Percentiles rank a stretch among this genome's conserved stretches.
phyloP scores from a whole-genome alignment of 257 asterid species.

The Solanum virginianum region DNA sequence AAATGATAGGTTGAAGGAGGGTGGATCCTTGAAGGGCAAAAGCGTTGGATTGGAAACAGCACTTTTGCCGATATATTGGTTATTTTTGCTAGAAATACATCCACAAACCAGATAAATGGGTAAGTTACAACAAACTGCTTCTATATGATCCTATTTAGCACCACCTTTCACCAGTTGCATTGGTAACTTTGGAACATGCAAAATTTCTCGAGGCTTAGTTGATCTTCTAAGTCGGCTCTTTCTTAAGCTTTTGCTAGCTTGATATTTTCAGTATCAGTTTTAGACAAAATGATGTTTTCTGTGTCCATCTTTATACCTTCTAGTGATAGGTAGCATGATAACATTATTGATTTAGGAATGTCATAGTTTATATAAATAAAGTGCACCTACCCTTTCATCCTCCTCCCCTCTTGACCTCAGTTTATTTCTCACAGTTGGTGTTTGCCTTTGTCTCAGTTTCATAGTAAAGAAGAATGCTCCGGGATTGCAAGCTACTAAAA shows the following conservation, averaged over 20 bases:
- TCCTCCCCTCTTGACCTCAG: neutral
- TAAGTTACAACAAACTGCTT: conserved; percentile 6
- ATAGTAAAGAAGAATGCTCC: conserved; percentile 73
- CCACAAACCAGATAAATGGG: conserved; percentile 87
- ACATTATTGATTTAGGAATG: neutral
- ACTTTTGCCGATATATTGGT: conserved; percentile 85
- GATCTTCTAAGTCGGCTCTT: neutral
- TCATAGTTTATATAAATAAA: neutral
- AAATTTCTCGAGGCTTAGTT: neutral
- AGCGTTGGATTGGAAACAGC: conserved; percentile 98
- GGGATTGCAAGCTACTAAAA: conserved; percentile 88
- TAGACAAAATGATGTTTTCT: neutral
- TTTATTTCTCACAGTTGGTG: neutral
- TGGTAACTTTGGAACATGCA: neutral
- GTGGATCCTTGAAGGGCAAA: conserved; percentile 93
- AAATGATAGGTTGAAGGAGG: conserved; percentile 77
- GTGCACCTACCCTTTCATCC: neutral
- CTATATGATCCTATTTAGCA: neutral
- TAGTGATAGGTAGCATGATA: neutral
- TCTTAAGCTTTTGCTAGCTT: neutral
- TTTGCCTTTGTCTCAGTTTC: conserved; percentile 36
- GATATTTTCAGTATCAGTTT: neutral
- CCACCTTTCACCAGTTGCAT: neutral
- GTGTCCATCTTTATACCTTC: neutral
- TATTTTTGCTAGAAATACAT: conserved; percentile 70